A percentile compares a stretch with the other conserved stretches of the same genome.
phyloP scores from a whole-genome alignment of 805 yeast species.

The Wickerhamiella hasegawae region DNA sequence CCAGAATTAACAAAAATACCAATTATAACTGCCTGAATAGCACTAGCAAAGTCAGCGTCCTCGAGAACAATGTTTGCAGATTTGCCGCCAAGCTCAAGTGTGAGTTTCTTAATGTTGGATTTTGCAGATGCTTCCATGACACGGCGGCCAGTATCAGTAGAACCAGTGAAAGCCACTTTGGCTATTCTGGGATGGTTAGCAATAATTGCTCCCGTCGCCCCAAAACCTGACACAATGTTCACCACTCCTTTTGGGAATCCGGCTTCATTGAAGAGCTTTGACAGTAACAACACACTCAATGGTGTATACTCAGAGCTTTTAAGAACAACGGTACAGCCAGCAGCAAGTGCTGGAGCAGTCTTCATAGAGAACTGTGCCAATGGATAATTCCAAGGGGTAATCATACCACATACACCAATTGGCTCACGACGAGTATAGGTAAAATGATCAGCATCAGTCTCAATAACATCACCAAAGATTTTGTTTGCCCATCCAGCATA shows the following conservation, averaged over 20 bases:
- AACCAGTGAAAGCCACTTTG: constrained; percentile 91
- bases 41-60: constrained; percentile 65
- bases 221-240: constrained; percentile 76
- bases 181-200: constrained; percentile 65
- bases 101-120: constrained; percentile 72
- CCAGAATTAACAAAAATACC: constrained; percentile 93
- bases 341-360: constrained; percentile 79
- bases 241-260: constrained; percentile 87
- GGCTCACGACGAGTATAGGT: constrained; percentile 78
- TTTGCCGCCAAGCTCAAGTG: constrained; percentile 93
- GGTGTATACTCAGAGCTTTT: constrained; percentile 92
- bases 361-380: constrained; percentile 90
- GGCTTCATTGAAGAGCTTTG: constrained; percentile 55
- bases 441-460: constrained; percentile 60
- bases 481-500: constrained; percentile 91
- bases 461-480: constrained; percentile 56
- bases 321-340: constrained; percentile 78
- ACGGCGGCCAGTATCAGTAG: constrained; percentile 76
- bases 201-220: constrained; percentile 69
- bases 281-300: constrained; percentile 64
- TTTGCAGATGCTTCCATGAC: constrained; percentile 72
- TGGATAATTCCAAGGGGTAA: constrained; percentile 97
- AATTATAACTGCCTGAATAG: constrained; percentile 56
- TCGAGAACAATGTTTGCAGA: constrained; percentile 81
- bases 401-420: constrained; percentile 87